phyloP scores from a whole-genome alignment of 208 protist genomes.

The Lotmaria passim region DNA sequence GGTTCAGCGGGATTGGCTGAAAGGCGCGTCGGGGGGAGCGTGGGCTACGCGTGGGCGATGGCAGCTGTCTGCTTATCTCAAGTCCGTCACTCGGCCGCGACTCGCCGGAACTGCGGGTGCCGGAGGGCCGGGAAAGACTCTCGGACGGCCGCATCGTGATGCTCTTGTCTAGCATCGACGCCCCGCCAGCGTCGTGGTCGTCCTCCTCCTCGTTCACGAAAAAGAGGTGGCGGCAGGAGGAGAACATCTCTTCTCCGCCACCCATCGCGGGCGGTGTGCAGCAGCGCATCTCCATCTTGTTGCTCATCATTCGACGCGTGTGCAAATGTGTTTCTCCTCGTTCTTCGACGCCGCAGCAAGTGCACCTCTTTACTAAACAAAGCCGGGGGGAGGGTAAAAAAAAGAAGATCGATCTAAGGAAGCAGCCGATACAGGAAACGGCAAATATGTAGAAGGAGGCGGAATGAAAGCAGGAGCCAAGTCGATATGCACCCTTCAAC shows the following conservation, averaged over 20 bases:
- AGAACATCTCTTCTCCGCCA: slow-evolving; percentile 21
- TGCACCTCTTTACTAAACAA: too few species aligned
- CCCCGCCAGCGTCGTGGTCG: neutral
- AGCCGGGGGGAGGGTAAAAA: too few species aligned
- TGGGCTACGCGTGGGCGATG: slow-evolving; percentile 20
- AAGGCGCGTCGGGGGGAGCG: slow-evolving; percentile 32
- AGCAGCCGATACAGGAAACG: too few species aligned
- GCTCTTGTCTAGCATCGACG: slow-evolving; percentile 12
- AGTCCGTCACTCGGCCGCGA: slow-evolving; percentile 18
- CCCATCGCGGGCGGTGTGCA: slow-evolving; percentile 31
- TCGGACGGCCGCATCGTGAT: slow-evolving; percentile 29
- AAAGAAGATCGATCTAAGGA: too few species aligned
- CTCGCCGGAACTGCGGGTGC: slow-evolving; percentile 15
- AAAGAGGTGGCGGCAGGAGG: slow-evolving; percentile 31
- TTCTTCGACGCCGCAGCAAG: too few species aligned
- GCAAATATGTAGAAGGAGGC: too few species aligned
- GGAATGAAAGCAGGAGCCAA: too few species aligned
- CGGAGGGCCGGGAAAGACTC: slow-evolving; percentile 24
- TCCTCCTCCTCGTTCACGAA: slow-evolving; percentile 34
- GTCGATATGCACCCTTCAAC: too few species aligned
- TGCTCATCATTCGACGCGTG: neutral
- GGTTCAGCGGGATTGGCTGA: slow-evolving; percentile 31
- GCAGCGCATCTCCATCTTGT: slow-evolving; percentile 23
- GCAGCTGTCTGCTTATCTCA: slow-evolving; percentile 7
- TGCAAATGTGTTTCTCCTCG: too few species aligned